A percentile compares a stretch with the other conserved stretches of the same genome.
phyloP scores from a whole-genome alignment of 2,329 filamentous ascomycete genomes.

The Penicillium sp. region DNA sequence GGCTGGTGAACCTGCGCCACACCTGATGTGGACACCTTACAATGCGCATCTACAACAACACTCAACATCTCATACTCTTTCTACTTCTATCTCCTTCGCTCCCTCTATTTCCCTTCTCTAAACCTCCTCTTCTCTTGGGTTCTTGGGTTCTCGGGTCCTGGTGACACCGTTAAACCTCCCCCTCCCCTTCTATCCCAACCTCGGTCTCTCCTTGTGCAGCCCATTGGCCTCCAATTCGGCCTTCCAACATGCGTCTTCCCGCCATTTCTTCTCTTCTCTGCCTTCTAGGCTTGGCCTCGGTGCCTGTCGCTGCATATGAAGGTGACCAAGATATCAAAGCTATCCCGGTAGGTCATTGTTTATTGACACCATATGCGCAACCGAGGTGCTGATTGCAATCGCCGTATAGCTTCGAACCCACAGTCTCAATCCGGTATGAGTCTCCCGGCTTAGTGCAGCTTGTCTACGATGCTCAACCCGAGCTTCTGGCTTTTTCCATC shows the following conservation, averaged over 20 bases:
- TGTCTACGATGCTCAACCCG: conserved; percentile 2
- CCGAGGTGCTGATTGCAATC: conserved; percentile 15
- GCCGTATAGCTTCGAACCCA: conserved; percentile 71
- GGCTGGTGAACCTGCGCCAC: conserved; percentile 14
- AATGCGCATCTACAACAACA: not conserved
- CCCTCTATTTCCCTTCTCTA: conserved; percentile 6
- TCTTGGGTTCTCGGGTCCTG: conserved; percentile 20
- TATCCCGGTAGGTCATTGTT: conserved; percentile 53
- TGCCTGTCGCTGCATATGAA: conserved; percentile 41
- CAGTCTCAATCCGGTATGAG: conserved; percentile 69
- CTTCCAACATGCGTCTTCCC: conserved; percentile 30
- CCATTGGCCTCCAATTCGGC: conserved; percentile 14
- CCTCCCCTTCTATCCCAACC: conserved; percentile 11
- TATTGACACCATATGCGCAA: conserved; percentile 1
- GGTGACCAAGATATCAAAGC: conserved; percentile 55
- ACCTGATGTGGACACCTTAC: conserved; percentile 19
- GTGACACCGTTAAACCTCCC: conserved; percentile 16
- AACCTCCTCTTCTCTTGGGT: conserved; percentile 6
- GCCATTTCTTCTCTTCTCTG: conserved; percentile 34
- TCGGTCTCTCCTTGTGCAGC: conserved; percentile 20
- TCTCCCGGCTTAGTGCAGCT: conserved; percentile 1
- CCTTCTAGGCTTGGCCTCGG: conserved; percentile 31
- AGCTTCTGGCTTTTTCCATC: not conserved
- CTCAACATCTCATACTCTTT: not conserved
- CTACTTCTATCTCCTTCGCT: conserved; percentile 4